These are phyloP conservation scores for Ailanthus altissimus DNA, from an alignment of 345 rosid species.

Conservation along the genomic window DNA sequence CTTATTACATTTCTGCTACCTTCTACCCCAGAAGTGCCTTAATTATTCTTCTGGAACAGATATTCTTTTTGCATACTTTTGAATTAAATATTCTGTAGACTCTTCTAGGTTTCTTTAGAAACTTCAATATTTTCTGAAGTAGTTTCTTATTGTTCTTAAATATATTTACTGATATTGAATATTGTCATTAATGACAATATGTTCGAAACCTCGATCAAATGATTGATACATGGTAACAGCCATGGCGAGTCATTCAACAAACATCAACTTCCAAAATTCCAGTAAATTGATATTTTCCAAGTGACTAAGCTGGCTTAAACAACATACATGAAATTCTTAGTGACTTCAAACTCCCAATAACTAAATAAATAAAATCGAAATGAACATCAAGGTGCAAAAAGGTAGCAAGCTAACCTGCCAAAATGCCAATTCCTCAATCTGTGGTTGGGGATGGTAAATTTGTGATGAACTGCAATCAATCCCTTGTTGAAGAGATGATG, in stretches of 20 bases:
- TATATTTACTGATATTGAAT: not conserved
- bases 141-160: not conserved
- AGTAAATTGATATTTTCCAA: conserved; percentile 6
- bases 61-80: not conserved
- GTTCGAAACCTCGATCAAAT: not conserved
- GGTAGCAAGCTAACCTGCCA: conserved; percentile 5
- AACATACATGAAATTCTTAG: not conserved
- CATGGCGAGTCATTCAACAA: not conserved
- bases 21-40: not conserved
- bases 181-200: not conserved
- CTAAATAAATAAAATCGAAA: not conserved
- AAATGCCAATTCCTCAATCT: conserved; percentile 9
- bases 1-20: not conserved
- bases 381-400: conserved; percentile 7
- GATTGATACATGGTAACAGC: not conserved
- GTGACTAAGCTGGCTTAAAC: not conserved
- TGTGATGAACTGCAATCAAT: not conserved
- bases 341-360: not conserved
- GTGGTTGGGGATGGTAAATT: conserved; percentile 4
- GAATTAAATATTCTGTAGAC: not conserved
- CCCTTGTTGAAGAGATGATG: conserved; percentile 3
- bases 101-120: not conserved
- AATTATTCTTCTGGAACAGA: not conserved
- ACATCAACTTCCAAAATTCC: not conserved
- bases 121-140: not conserved